Evolutionary conservation across 331 rosid genomes (phyloP), one percentile per base, ranked within the genome.

Genomic region (Quercus lobata): DNA sequence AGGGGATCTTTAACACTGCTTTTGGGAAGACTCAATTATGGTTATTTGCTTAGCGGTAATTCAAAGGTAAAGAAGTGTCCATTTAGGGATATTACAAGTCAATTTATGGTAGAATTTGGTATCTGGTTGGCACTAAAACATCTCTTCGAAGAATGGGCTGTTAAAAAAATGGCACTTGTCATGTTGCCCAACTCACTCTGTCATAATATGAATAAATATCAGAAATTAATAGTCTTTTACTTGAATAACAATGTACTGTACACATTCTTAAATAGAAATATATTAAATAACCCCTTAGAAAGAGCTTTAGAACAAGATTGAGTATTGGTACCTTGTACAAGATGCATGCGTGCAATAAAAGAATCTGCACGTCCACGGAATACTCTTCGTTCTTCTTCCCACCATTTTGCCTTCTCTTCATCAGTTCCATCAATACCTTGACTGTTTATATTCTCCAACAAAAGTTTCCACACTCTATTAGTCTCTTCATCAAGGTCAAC

Each of bases 281-380:
- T 14, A 62, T 61, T 15, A 41, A 22, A 77, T 71, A 78, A 74
- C 44, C 60, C 15, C 37, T 12, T 71, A 65, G 58, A 63, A 79
- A 77, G 27, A 49, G 35, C 68, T 75, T 6, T 56, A 52, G 74
- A 62, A 7, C 12, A 44, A 21, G 41, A 34, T 37, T 5, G 5
- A 53, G 76, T 14, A 44, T 37, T 79, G 65, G 80, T 91, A 94
- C 98, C 98, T 94, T 94, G 98, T 80, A 94, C 97, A 66, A 91
- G 97, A 91, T 90, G 98, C 98, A 94, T 92, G 71, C 95, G 82
- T 58, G 98, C 97, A 9, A 94, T 90, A 83, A 94, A 94, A 82
- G 97, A 90, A 80, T 94, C 97, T 35, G 95, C 98, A 76, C 97
- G 86, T 32, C 98, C 98, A 19, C 70, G 90, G 69, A 94, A 94